Conservation (phyloP, 2,329 filamentous ascomycete genomes). For the Calonectria henricotiae region DNA sequence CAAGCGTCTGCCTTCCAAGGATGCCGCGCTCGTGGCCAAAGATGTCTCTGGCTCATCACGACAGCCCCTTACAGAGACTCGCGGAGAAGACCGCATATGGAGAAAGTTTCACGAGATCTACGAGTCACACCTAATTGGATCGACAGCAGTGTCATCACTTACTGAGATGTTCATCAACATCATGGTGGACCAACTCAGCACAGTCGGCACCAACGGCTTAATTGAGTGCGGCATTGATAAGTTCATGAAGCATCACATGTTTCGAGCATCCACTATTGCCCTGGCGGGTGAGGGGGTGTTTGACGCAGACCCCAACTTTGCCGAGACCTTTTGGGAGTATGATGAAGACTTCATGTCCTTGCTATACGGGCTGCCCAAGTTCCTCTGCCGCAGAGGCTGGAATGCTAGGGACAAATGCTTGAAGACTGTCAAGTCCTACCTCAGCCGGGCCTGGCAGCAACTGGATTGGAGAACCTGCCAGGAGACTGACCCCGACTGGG, state of each 20-base stretch:
- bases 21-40: conserved; percentile 41
- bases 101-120: conserved; percentile 48
- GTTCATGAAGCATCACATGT: conserved; percentile 48
- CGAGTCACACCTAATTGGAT: conserved; percentile 42
- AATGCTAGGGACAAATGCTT: conserved; percentile 46
- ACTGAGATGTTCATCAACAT: conserved; percentile 43
- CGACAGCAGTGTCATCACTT: conserved; percentile 40
- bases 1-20: conserved; percentile 42
- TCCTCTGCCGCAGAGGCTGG: conserved; percentile 45
- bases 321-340: conserved; percentile 47
- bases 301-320: conserved; percentile 41
- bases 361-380: conserved; percentile 45
- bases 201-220: not conserved
- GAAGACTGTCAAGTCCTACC: conserved; percentile 40
- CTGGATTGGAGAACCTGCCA: conserved; percentile 38
- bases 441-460: conserved; percentile 38
- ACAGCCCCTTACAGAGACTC: conserved; percentile 38
- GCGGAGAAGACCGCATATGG: conserved; percentile 47
- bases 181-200: conserved; percentile 39
- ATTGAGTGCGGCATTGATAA: conserved; percentile 44
- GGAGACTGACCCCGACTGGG: conserved; percentile 41
- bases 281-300: conserved; percentile 42
- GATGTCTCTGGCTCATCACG: conserved; percentile 46
- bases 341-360: conserved; percentile 49
- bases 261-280: conserved; percentile 47